Evolutionary conservation across 83 land plant species (phyloP).

Genomic region (Picea engelmannii): DNA sequence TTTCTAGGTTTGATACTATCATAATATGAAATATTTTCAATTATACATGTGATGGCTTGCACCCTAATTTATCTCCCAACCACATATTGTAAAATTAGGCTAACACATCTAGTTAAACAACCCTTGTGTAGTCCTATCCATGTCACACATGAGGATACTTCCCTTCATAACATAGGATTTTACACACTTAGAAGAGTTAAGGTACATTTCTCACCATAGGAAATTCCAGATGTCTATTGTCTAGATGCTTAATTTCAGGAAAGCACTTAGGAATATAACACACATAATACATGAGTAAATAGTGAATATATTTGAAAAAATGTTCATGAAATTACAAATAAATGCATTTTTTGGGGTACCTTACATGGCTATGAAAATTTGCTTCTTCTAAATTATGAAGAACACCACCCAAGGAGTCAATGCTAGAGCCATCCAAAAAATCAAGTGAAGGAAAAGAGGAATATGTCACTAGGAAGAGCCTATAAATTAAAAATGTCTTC

Average conservation of each 20-base stretch:
- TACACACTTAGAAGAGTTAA: too few species aligned
- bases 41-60: background rate
- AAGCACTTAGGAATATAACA: background rate
- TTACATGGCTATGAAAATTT: constrained; percentile 28
- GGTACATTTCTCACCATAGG: too few species aligned
- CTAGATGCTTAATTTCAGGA: background rate
- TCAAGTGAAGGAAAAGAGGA: constrained; percentile 39
- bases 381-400: constrained; percentile 22
- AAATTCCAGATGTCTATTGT: too few species aligned
- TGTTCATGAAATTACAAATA: background rate
- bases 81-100: background rate
- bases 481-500: background rate
- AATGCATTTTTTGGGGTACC: constrained; percentile 9
- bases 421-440: constrained; percentile 33
- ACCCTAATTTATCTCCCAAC: background rate
- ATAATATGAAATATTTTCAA: background rate
- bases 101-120: background rate
- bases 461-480: constrained; percentile 18
- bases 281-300: background rate
- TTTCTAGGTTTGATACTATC: too few species aligned
- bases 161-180: too few species aligned
- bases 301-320: background rate
- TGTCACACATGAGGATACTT: too few species aligned
- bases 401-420: constrained; percentile 28
- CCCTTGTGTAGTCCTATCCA: too few species aligned